Conservation (phyloP, 306 rosid genomes). For the Hippophae rhamnoides region DNA sequence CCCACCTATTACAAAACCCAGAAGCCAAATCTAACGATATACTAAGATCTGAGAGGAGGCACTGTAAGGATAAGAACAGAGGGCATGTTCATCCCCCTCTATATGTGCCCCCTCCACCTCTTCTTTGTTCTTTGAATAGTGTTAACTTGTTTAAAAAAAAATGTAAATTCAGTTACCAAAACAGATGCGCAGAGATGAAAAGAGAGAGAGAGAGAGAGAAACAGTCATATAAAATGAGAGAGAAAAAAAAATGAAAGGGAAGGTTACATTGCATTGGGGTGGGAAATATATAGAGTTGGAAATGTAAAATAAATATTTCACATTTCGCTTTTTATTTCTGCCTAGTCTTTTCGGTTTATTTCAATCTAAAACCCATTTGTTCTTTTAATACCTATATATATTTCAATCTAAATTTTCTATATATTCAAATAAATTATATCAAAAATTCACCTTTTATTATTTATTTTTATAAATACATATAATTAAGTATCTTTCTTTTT, state of each 20-base stretch:
- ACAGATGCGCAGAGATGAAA: constrained; percentile 31
- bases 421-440: too few species aligned
- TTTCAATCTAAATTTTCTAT: too few species aligned
- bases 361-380: too few species aligned
- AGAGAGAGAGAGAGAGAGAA: constrained; percentile 9
- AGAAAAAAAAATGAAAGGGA: constrained; percentile 50
- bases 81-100: constrained; percentile 60
- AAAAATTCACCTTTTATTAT: too few species aligned
- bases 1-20: constrained; percentile 71
- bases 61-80: constrained; percentile 57
- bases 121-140: constrained; percentile 50
- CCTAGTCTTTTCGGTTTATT: too few species aligned
- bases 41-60: constrained; percentile 94
- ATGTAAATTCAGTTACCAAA: constrained; percentile 65
- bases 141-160: constrained; percentile 49
- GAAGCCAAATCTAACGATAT: constrained; percentile 48
- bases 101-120: constrained; percentile 49
- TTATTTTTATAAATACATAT: too few species aligned
- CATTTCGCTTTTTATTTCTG: too few species aligned
- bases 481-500: too few species aligned
- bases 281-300: too few species aligned
- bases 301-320: too few species aligned
- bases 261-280: too few species aligned
- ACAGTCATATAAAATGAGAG: constrained; percentile 27
- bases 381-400: too few species aligned